Evolutionary conservation across 202 grass and related monocot species (phyloP).

Genomic region (Carex sylvatica): DNA sequence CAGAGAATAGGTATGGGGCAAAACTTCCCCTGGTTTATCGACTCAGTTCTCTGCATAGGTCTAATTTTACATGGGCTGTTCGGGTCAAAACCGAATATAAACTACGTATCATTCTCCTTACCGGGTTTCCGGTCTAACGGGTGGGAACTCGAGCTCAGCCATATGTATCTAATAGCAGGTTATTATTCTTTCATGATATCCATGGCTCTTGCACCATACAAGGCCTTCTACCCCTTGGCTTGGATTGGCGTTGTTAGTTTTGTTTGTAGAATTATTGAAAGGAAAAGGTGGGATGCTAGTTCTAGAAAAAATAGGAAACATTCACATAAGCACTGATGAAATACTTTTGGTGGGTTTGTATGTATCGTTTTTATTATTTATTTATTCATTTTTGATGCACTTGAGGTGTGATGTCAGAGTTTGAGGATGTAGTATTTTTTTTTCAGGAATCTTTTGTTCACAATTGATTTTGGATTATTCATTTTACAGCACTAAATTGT

Average conservation of each 20-base stretch:
- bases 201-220: conserved; percentile 64
- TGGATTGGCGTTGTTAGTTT: conserved; percentile 55
- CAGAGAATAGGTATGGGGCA: conserved; percentile 93
- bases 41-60: conserved; percentile 65
- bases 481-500: neutral
- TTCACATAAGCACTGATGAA: conserved; percentile 51
- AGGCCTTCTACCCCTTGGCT: conserved; percentile 62
- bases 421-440: neutral
- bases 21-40: conserved; percentile 77
- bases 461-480: neutral
- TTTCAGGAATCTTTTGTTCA: neutral
- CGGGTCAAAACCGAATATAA: conserved; percentile 57
- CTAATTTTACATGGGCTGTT: conserved; percentile 80
- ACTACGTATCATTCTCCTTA: conserved; percentile 50
- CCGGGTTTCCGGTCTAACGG: conserved; percentile 25
- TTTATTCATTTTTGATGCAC: neutral
- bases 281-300: conserved; percentile 52
- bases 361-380: conserved; percentile 26
- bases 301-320: conserved; percentile 70
- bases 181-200: conserved; percentile 70
- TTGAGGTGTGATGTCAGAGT: conserved; percentile 3
- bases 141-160: conserved; percentile 62
- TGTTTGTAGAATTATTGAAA: conserved; percentile 52
- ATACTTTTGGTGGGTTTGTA: neutral
- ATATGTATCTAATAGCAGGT: conserved; percentile 70